A percentile compares a stretch with the other conserved stretches of the same genome.
These are phyloP conservation scores for Dissophora ornata DNA, from an alignment of 192 early-diverging fungal genomes.

Conservation along the genomic window DNA sequence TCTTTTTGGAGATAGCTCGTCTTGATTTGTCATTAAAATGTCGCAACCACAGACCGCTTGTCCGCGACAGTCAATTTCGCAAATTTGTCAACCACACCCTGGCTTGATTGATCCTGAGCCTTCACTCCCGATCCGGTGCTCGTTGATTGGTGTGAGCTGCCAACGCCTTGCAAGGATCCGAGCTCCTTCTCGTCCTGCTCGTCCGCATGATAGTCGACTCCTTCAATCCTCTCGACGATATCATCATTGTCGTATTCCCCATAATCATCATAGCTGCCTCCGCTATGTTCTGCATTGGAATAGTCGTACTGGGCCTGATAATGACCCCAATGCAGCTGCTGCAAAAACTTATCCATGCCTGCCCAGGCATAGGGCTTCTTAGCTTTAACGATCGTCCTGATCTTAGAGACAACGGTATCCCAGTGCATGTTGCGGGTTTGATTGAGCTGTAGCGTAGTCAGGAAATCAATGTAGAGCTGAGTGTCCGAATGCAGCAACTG, in stretches of 20 bases:
- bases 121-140: not conserved
- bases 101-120: not conserved
- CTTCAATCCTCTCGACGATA: conserved; percentile 26
- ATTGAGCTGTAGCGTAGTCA: conserved; percentile 53
- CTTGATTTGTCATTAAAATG: not conserved
- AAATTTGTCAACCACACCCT: conserved; percentile 11
- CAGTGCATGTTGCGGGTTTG: conserved; percentile 54
- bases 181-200: conserved; percentile 32
- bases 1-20: no score
- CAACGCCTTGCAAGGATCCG: not conserved
- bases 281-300: not conserved
- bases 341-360: conserved; percentile 39
- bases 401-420: conserved; percentile 48
- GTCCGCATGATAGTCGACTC: conserved; percentile 31
- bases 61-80: conserved; percentile 32
- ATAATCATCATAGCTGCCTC: conserved; percentile 5
- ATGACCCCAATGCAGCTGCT: conserved; percentile 44
- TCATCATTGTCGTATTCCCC: conserved; percentile 32
- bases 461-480: conserved; percentile 53
- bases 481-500: conserved; percentile 46
- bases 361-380: conserved; percentile 52
- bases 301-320: conserved; percentile 11
- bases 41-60: conserved; percentile 12
- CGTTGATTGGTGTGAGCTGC: not conserved
- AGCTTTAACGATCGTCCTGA: conserved; percentile 26